These are phyloP conservation scores for Alternaria sp. DNA, from an alignment of 2,329 filamentous ascomycete species.

Conservation along the genomic window DNA sequence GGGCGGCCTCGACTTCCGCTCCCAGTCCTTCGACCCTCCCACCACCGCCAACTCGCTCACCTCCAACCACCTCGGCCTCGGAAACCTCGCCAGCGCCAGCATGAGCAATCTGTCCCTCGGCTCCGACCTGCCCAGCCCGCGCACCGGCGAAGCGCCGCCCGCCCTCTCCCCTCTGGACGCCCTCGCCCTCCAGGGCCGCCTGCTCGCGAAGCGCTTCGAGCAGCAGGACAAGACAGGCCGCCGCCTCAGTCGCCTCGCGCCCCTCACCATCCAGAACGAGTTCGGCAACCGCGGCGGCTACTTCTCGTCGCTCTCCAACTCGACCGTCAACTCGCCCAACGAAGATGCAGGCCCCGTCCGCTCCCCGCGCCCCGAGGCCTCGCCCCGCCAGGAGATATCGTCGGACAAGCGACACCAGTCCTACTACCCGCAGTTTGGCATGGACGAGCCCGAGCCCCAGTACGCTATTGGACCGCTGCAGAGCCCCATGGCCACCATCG, in stretches of 20 bases:
- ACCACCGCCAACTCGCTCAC: slow-evolving; percentile 16
- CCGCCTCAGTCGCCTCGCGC: slow-evolving; percentile 84
- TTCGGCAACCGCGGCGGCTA: slow-evolving; percentile 80
- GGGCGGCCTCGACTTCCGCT: slow-evolving; percentile 41
- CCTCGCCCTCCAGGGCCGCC: slow-evolving; percentile 87
- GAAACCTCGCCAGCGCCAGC: slow-evolving; percentile 34
- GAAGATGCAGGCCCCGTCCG: slow-evolving; percentile 47
- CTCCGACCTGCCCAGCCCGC: slow-evolving; percentile 55
- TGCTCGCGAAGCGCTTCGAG: slow-evolving; percentile 86
- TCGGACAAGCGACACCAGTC: slow-evolving; percentile 43
- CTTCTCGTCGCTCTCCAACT: slow-evolving; percentile 73
- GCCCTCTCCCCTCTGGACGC: slow-evolving; percentile 94
- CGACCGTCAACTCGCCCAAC: slow-evolving; percentile 62
- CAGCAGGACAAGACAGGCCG: slow-evolving; percentile 73
- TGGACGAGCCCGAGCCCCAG: slow-evolving; percentile 37
- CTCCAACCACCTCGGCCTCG: slow-evolving; percentile 10
- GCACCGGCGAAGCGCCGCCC: slow-evolving; percentile 72
- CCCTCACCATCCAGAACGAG: slow-evolving; percentile 81
- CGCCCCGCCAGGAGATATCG: slow-evolving; percentile 35
- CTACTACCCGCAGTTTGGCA: slow-evolving; percentile 44
- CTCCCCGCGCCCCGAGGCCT: slow-evolving; percentile 33
- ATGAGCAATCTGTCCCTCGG: slow-evolving; percentile 42
- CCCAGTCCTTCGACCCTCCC: slow-evolving; percentile 40
- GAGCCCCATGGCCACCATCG: slow-evolving; percentile 44
- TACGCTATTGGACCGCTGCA: slow-evolving; percentile 36